Evolutionary conservation across 2,329 filamentous ascomycete genomes (phyloP), one percentile per base, ranked within the genome.

Genomic region (Botrytis aclada): DNA sequence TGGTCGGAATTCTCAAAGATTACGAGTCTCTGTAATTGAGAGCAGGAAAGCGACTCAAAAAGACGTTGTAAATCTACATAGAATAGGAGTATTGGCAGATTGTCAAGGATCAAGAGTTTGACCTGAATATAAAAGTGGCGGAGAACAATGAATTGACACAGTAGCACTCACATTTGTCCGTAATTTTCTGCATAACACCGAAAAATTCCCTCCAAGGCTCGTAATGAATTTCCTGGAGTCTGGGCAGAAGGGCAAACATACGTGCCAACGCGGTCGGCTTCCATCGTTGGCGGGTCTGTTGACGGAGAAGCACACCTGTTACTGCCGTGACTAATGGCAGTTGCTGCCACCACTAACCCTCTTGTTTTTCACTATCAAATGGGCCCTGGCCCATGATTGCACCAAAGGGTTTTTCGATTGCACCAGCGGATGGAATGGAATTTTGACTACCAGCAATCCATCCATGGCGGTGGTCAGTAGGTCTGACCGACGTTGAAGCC

Each of bases 171-270:
- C 45, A 25, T 51, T 2, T 9, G 10, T 51, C 22, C 10, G 20
- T 14, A 4, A 22, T 12, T 10, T 12, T 14, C 22, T 51, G 45
- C 4, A 2, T 3, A 25, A 0, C 0, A 51, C 25, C 10, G 10
- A 2, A 1, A 9, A 22, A 51, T 25, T 51, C 22, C 45, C 22
- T 51, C 45, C 45, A 51, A 51, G 45, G 45, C 4, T 51, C 45
- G 10, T 51, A 51, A 25, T 51, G 22, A 25, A 51, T 25, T 51
- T 51, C 45, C 45, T 51, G 45, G 10, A 51, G 45, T 51, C 45
- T 4, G 25, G 22, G 45, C 12, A 51, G 45, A n/a, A 12, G 45
- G 12, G 22, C 45, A n/a, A 51, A 51, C 45, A 51, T 51, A 14
- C 4, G 14, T 43, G 4, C 16, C 41, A 51, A 51, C 25, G 45